Conservation (phyloP, 257 asterid genomes). For the Avicennia marina region DNA sequence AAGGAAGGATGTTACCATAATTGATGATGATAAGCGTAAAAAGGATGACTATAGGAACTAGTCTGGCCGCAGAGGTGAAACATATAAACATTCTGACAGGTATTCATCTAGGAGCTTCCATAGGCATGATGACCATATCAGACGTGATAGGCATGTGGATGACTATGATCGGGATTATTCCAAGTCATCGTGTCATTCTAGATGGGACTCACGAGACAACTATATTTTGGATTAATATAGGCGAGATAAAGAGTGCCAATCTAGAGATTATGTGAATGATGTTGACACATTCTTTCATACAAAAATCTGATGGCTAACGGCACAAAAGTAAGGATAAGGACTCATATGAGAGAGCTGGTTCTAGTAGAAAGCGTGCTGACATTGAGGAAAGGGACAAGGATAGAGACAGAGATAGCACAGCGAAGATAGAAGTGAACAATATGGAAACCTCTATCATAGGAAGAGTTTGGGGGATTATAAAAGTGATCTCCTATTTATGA, state of each 20-base stretch:
- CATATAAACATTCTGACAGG: constrained; percentile 51
- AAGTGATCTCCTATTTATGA: too few relatives aligned
- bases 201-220: constrained; percentile 53
- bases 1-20: constrained; percentile 36
- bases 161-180: constrained; percentile 66
- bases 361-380: constrained; percentile 47
- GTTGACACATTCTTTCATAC: constrained; percentile 19
- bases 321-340: constrained; percentile 48
- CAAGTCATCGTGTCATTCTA: constrained; percentile 49
- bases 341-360: constrained; percentile 49
- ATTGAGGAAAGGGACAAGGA: constrained; percentile 36
- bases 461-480: too few relatives aligned
- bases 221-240: constrained; percentile 21
- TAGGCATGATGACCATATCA: constrained; percentile 50
- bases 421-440: too few relatives aligned
- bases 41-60: constrained; percentile 48
- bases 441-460: too few relatives aligned
- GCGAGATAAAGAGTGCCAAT: constrained; percentile 44
- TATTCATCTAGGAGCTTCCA: constrained; percentile 49
- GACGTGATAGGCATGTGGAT: constrained; percentile 54
- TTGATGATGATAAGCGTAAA: constrained; percentile 35
- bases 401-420: too few relatives aligned
- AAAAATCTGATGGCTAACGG: constrained; percentile 44
- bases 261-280: constrained; percentile 30
- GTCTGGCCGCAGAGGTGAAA: constrained; percentile 48